A percentile compares a stretch with the other conserved stretches of the same genome.
These are phyloP conservation scores for Phytophthora citricola DNA, from an alignment of 352 stramenopile species.

Conservation along the genomic window DNA sequence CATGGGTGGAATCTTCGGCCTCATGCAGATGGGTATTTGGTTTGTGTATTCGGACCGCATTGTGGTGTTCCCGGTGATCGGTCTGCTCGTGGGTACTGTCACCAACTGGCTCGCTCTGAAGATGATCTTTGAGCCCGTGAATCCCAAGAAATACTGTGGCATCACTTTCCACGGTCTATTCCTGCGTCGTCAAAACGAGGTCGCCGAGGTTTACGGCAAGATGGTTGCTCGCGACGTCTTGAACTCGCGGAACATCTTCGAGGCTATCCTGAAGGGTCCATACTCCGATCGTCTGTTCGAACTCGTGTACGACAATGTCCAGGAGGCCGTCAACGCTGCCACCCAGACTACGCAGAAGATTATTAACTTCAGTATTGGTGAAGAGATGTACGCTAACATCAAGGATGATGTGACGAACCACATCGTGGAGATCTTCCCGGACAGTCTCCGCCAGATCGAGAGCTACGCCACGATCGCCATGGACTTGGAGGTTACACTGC, in stretches of 20 bases:
- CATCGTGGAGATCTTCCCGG: constrained; percentile 89
- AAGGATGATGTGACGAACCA: constrained; percentile 91
- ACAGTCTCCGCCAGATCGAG: constrained; percentile 92
- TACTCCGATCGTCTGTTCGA: constrained; percentile 89
- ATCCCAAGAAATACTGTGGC: constrained; percentile 85
- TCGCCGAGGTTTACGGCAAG: constrained; percentile 88
- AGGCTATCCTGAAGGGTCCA: constrained; percentile 89
- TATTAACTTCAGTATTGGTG: constrained; percentile 85
- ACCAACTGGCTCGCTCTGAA: constrained; percentile 97
- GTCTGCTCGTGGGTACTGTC: constrained; percentile 95
- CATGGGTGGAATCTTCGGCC: constrained; percentile 90
- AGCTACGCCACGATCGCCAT: constrained; percentile 93
- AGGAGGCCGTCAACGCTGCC: constrained; percentile 84
- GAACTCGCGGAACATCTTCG: constrained; percentile 90
- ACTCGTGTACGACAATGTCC: constrained; percentile 89
- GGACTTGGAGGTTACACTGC: constrained; percentile 91
- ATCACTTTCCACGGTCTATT: constrained; percentile 97
- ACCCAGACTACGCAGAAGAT: constrained; percentile 82
- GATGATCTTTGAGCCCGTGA: constrained; percentile 93
- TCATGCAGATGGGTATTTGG: constrained; percentile 91
- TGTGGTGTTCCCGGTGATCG: constrained; percentile 92
- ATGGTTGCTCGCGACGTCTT: constrained; percentile 88
- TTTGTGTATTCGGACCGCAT: constrained; percentile 86
- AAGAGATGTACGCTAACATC: constrained; percentile 86
- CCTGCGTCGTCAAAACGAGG: constrained; percentile 92